Evolutionary conservation across 164 flowering plant species (phyloP), one percentile per base, ranked within the genome.

Genomic region (Piper longum): DNA sequence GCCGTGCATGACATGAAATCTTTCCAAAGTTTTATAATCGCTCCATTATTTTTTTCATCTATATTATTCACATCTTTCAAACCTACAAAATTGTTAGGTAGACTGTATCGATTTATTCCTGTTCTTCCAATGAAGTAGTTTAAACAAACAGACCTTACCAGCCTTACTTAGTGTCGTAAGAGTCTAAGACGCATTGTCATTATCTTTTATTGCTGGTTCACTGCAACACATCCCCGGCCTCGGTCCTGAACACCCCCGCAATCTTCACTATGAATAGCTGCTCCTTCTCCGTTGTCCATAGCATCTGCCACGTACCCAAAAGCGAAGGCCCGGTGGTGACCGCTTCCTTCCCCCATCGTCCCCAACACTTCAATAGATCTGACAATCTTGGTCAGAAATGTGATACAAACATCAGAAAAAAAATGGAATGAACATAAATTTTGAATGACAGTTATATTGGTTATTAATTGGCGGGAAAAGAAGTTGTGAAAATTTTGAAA

Each of bases 251-350:
- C n/a, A 83, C 43, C 4, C 43, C 41, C 0, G 96, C 96, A 39
- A 86, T 87, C 75, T 85, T 83, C 11, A 87, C 78, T 57, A 92
- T 89, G 73, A 83, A 92, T 13, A 92, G 85, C 75, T 92, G 98
- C 71, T 92, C 98, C 60, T 92, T 92, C 82, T 92, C 98, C 0
- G 96, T 92, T 11, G 98, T 92, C 98, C 98, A 92, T 14, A 92
- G 77, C 82, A 92, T 64, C 67, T 93, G 75, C 98, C 98, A 92
- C 52, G 96, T 92, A n/a, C 76, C 96, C 1, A 96, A 87, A 11
- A 92, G 83, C 12, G 84, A 75, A 18, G 66, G 59, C 43, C 66
- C 84, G 12, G 96, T 89, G 48, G 98, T 92, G 70, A 80, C 72
- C 13, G 72, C 66, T 18, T 69, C 83, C 42, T 74, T 71, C 1